Percentiles rank a stretch among this genome's conserved stretches.
Evolutionary conservation across 2,329 filamentous ascomycete species (phyloP).

Genomic region (Cladosporium sphaerospermum): DNA sequence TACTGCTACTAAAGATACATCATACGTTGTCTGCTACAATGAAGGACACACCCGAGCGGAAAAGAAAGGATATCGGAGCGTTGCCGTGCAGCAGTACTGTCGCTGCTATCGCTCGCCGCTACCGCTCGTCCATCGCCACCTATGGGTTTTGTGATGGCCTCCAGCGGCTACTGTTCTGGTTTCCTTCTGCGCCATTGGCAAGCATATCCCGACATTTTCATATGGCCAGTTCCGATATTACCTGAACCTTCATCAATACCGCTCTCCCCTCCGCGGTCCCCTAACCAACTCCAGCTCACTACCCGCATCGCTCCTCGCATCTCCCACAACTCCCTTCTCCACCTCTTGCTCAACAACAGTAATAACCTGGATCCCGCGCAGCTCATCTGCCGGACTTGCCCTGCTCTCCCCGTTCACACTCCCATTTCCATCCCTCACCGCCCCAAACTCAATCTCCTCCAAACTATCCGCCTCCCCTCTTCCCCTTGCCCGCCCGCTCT

Average conservation of each 20-base stretch:
- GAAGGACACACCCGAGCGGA: no score
- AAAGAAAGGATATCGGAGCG: neutral
- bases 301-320: constrained; percentile 12
- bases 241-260: neutral
- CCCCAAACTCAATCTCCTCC: constrained; percentile 6
- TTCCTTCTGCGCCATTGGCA: no score
- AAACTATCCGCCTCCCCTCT: neutral
- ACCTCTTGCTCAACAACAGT: constrained; percentile 19
- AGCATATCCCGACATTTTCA: no score
- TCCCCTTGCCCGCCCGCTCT: neutral
- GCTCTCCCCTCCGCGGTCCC: neutral
- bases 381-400: constrained; percentile 19
- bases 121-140: no score
- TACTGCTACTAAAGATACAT: no score
- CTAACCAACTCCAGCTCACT: constrained; percentile 11
- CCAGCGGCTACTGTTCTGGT: no score
- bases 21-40: no score
- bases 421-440: neutral
- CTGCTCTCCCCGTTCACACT: constrained; percentile 8
- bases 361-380: constrained; percentile 17
- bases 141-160: no score
- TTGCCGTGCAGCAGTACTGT: neutral
- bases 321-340: constrained; percentile 5
- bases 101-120: neutral
- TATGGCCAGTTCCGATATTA: no score